phyloP scores from a whole-genome alignment of 2,329 filamentous ascomycete species.

The Rhinocladiella mackenziei region DNA sequence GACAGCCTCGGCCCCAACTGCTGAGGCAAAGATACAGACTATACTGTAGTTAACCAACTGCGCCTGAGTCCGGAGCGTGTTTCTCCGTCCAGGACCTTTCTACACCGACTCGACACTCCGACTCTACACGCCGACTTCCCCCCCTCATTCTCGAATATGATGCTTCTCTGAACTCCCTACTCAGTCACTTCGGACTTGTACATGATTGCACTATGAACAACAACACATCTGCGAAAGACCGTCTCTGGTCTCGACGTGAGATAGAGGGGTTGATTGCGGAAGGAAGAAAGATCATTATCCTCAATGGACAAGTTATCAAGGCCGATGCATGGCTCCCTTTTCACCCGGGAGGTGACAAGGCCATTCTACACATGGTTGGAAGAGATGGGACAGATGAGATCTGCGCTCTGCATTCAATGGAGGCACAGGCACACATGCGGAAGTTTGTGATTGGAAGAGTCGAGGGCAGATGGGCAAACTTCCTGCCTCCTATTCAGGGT shows the following conservation, averaged over 20 bases:
- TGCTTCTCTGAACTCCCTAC: not conserved
- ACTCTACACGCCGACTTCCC: not conserved
- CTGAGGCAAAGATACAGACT: no score
- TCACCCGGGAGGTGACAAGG: slow-evolving; percentile 87
- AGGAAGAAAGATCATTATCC: slow-evolving; percentile 73
- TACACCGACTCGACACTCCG: not conserved
- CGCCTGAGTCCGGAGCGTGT: no score
- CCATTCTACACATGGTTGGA: slow-evolving; percentile 89
- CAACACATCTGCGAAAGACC: slow-evolving; percentile 40
- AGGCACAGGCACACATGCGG: slow-evolving; percentile 71
- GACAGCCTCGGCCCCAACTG: no score
- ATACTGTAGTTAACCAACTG: no score
- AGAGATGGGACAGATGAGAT: slow-evolving; percentile 93
- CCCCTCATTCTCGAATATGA: not conserved
- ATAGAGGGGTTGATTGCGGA: slow-evolving; percentile 81
- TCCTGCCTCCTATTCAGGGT: slow-evolving; percentile 85
- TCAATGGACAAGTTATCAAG: slow-evolving; percentile 77
- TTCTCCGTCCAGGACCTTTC: no score
- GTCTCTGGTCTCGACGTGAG: slow-evolving; percentile 57
- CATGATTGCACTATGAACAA: slow-evolving; percentile 9
- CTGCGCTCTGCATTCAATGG: slow-evolving; percentile 75
- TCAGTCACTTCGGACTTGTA: not conserved
- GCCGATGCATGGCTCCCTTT: slow-evolving; percentile 83
- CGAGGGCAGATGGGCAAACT: slow-evolving; percentile 79
- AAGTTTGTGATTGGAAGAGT: slow-evolving; percentile 79